Evolutionary conservation across 2,329 filamentous ascomycete species (phyloP).

Genomic region (Neobulgaria alba): DNA sequence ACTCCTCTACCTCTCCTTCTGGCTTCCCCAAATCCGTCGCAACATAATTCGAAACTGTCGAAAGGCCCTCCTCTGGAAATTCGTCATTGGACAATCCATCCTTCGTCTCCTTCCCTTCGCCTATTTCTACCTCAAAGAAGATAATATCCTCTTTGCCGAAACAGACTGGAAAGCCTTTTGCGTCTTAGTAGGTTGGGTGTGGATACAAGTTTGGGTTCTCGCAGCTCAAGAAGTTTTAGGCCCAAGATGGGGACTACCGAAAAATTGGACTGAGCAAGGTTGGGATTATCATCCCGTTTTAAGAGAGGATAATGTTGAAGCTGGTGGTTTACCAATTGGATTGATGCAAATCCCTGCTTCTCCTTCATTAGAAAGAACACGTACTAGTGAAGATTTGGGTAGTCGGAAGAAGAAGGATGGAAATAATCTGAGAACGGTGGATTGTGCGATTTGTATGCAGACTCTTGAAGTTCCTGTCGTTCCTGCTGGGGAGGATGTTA

Average conservation of each 20-base stretch:
- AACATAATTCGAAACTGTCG: constrained; percentile 88
- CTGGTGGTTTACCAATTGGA: constrained; percentile 73
- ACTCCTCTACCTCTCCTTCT: constrained; percentile 78
- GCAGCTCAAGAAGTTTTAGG: constrained; percentile 76
- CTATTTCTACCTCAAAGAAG: constrained; percentile 72
- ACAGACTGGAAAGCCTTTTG: constrained; percentile 58
- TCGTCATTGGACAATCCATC: constrained; percentile 74
- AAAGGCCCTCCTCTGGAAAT: constrained; percentile 84
- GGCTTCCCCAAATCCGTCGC: constrained; percentile 84
- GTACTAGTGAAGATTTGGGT: constrained; percentile 20
- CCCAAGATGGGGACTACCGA: constrained; percentile 75
- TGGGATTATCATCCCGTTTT: constrained; percentile 96
- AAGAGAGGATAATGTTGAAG: constrained; percentile 71
- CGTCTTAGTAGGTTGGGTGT: constrained; percentile 67
- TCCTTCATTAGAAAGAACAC: constrained; percentile 14
- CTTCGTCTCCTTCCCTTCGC: constrained; percentile 71
- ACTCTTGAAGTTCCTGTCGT: constrained; percentile 82
- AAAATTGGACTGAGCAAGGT: constrained; percentile 59
- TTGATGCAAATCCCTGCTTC: constrained; percentile 36
- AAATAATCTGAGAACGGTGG: constrained; percentile 48
- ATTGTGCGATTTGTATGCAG: constrained; percentile 94
- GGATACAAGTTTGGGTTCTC: constrained; percentile 76
- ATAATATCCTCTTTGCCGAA: constrained; percentile 74
- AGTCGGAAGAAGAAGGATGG: constrained; percentile 39
- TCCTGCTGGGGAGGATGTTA: constrained; percentile 45